Base-by-base conservation (phyloP, 306 rosid genomes). In the Cucurbita pepo region DNA sequence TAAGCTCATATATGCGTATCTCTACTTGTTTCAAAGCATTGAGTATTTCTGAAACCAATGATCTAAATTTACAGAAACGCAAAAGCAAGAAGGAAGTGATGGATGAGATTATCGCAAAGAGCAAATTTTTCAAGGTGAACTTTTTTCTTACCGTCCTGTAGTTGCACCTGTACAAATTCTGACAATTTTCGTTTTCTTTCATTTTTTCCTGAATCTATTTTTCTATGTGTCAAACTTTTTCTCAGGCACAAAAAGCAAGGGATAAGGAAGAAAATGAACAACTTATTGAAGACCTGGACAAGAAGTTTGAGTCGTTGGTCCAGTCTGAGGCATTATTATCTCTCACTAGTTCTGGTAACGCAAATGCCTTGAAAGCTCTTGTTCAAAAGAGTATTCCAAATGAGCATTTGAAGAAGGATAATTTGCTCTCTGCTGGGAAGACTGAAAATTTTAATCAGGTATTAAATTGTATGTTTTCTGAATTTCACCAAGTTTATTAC, bases 71-170 rank as follows among this genome's bases (percentile, higher is more conserved):
- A 79, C 92, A 94, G 96, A 89, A 75, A 73, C 89, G 72, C 81
- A 94, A 94, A 86, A 91, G 79, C 84, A 86, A 89, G 85, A 89
- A 86, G 86, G 97, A 94, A 82, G 92, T 90, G 75, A 86, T 86
- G 92, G 85, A 81, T 34, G 99, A 91, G 82, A 73, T 94, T 56
- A 89, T 94, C 21, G 72, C 79, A n/a, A 94, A 91, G 78, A 88
- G 95, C 91, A 94, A 94, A 72, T 80, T 64, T 84, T 84, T 78
- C 76, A 94, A 84, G 96, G 99, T 94, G 56, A 11, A 60, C 63
- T 45, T 78, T 76, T 72, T 67, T 48, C 77, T 72, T 43, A 7
- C 69, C 65, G 57, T 74, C 69, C 6, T 61, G 47, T 25, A 41
- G 56, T 19, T 61, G 14, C 56, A 64, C 6, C 34, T 30, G 16